A percentile compares a stretch with the other conserved stretches of the same genome.
These are phyloP conservation scores for Lactarius hengduanensis DNA, from an alignment of 768 basidiomycete species.

Conservation along the genomic window DNA sequence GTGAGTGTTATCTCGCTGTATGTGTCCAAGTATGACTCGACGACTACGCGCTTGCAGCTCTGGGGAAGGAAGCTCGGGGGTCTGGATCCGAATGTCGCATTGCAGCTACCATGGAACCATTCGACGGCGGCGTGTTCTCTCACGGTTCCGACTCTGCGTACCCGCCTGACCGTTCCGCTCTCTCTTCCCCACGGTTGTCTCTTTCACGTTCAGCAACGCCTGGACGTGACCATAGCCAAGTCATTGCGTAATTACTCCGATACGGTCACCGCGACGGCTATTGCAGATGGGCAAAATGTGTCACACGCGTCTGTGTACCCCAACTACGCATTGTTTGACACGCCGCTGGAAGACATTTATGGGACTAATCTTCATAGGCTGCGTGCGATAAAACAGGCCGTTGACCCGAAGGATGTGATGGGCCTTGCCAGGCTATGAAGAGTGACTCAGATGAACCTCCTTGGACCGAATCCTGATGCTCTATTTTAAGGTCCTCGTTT, in stretches of 20 bases:
- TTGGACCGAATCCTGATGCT: not conserved
- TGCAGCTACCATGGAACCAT: slow-evolving; percentile 6
- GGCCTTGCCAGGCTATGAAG: not conserved
- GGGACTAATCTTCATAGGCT: not conserved
- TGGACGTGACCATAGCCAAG: too few species aligned
- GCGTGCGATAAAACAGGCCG: not conserved
- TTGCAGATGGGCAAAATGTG: not conserved
- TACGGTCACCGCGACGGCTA: not conserved
- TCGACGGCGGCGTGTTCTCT: not conserved
- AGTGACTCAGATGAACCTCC: not conserved
- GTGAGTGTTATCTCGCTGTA: too few species aligned
- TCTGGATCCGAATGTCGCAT: not conserved
- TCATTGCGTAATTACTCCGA: not conserved
- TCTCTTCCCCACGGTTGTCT: not conserved
- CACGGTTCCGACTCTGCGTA: not conserved
- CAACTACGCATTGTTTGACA: not conserved
- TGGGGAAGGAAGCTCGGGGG: not conserved
- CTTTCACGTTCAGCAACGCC: too few species aligned
- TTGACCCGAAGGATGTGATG: not conserved
- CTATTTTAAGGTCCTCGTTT: not conserved
- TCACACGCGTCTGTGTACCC: not conserved
- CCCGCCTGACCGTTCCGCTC: not conserved
- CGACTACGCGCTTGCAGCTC: not conserved
- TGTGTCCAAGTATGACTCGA: too few species aligned
- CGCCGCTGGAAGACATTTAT: not conserved